phyloP scores from a whole-genome alignment of 768 basidiomycete species.

The Amanita fuliginea region DNA sequence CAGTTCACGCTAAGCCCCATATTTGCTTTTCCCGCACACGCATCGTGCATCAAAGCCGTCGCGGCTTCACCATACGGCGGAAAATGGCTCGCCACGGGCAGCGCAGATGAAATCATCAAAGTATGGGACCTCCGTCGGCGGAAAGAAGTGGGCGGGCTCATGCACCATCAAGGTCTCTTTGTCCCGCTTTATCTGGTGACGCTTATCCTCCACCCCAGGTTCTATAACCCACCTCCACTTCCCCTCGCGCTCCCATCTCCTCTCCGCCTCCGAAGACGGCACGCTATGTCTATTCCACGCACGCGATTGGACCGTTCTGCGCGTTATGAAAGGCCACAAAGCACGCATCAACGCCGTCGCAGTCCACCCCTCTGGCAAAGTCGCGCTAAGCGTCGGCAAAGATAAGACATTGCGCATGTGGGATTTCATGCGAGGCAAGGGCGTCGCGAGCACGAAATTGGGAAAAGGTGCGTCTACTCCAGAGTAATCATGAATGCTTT shows the following conservation, averaged over 20 bases:
- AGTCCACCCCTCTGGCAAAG: constrained; percentile 87
- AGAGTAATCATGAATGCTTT: too few species aligned
- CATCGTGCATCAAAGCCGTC: constrained; percentile 85
- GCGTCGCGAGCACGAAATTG: constrained; percentile 79
- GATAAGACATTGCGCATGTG: constrained; percentile 92
- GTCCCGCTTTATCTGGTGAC: background rate
- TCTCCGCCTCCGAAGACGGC: constrained; percentile 90
- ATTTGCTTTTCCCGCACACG: constrained; percentile 96
- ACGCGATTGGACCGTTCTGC: constrained; percentile 88
- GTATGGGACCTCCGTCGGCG: constrained; percentile 89
- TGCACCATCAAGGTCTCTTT: constrained; percentile 81
- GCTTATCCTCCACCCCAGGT: constrained; percentile 32
- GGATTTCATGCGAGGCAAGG: constrained; percentile 95
- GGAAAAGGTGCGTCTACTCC: constrained; percentile 55
- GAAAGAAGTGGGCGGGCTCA: constrained; percentile 90
- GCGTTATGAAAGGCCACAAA: constrained; percentile 86
- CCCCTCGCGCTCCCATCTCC: constrained; percentile 79
- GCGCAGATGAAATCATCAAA: constrained; percentile 93
- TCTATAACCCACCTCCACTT: constrained; percentile 86
- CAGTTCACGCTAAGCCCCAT: constrained; percentile 53
- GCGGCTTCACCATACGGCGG: constrained; percentile 83
- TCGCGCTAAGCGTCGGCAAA: constrained; percentile 84
- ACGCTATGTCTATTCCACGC: constrained; percentile 85
- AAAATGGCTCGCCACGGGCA: constrained; percentile 94
- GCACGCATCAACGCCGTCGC: constrained; percentile 85